Evolutionary conservation across 441 rosid genomes (phyloP).

Genomic region (Biscutella laevigata): DNA sequence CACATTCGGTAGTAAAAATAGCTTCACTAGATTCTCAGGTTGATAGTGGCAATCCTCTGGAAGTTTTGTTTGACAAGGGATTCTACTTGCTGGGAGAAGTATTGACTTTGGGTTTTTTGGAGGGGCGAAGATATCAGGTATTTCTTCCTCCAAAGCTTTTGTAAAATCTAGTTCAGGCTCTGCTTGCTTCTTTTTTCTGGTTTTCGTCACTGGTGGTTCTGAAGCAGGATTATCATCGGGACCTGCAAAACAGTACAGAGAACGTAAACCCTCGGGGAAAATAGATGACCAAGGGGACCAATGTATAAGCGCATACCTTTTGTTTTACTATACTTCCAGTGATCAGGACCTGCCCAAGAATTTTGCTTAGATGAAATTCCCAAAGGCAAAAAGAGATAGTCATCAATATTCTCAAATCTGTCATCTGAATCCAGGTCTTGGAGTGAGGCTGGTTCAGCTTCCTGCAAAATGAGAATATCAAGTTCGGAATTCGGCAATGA

Average conservation of each 20-base stretch:
- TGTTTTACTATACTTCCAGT: slow-evolving; percentile 74
- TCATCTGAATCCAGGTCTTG: slow-evolving; percentile 39
- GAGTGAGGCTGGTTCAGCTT: slow-evolving; percentile 35
- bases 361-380: slow-evolving; percentile 66
- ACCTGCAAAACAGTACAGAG: slow-evolving; percentile 24
- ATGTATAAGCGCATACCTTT: slow-evolving; percentile 37
- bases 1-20: slow-evolving; percentile 71
- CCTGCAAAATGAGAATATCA: slow-evolving; percentile 35
- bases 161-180: slow-evolving; percentile 67
- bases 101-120: slow-evolving; percentile 74
- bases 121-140: slow-evolving; percentile 56
- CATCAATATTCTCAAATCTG: slow-evolving; percentile 49
- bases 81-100: slow-evolving; percentile 60
- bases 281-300: slow-evolving; percentile 8
- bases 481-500: too few species aligned
- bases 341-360: slow-evolving; percentile 99
- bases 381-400: slow-evolving; percentile 47
- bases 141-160: slow-evolving; percentile 56
- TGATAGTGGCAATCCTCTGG: slow-evolving; percentile 98
- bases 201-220: slow-evolving; percentile 45
- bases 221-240: slow-evolving; percentile 36
- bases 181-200: slow-evolving; percentile 49
- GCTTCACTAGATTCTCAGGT: slow-evolving; percentile 80
- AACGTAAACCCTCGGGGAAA: slow-evolving; percentile 15
- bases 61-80: slow-evolving; percentile 50